These are phyloP conservation scores for Populus hybrid DNA, from an alignment of 441 rosid species.

Conservation along the genomic window DNA sequence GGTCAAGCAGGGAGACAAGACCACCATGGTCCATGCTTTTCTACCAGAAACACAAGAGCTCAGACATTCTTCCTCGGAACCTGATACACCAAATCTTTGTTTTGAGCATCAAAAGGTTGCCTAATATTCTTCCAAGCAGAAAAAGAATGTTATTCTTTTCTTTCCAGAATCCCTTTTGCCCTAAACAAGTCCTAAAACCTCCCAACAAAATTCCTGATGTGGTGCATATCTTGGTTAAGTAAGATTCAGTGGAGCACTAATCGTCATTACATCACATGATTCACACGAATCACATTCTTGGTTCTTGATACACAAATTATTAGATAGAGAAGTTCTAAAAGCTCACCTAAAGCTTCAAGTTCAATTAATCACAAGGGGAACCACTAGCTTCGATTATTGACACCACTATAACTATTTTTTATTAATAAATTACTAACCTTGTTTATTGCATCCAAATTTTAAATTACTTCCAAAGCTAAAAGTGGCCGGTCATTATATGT, in stretches of 20 bases:
- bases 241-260: background rate
- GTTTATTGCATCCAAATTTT: background rate
- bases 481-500: slow-evolving; percentile 7
- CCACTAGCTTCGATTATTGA: background rate
- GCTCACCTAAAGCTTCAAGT: background rate
- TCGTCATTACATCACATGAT: background rate
- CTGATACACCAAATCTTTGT: slow-evolving; percentile 3
- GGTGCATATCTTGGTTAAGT: background rate
- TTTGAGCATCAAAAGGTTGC: too few relatives aligned
- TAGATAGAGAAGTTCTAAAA: background rate
- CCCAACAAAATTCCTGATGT: background rate
- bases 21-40: background rate
- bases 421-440: background rate
- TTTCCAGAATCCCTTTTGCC: background rate
- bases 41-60: background rate
- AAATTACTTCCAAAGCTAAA: background rate
- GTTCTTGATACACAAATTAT: background rate
- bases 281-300: background rate
- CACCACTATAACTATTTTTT: background rate
- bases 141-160: background rate
- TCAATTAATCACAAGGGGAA: background rate
- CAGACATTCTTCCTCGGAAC: slow-evolving; percentile 8
- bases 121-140: background rate
- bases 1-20: background rate
- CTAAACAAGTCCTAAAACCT: background rate